Evolutionary conservation across 257 asterid species (phyloP), one percentile per base, ranked within the genome.

Genomic region (Salvia splendens): DNA sequence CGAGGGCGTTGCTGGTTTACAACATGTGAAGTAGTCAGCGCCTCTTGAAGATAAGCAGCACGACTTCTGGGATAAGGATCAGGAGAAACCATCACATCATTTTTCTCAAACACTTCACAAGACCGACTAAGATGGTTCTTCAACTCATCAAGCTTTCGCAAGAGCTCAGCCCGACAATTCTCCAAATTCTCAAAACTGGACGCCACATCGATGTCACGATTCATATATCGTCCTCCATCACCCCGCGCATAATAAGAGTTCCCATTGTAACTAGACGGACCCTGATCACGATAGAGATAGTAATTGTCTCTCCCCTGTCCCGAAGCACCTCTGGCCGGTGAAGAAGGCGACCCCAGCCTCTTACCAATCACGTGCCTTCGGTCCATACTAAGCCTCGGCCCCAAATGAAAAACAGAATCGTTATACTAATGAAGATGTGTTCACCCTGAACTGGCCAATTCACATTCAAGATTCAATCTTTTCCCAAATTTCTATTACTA

Each of bases 141-240:
- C 80, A 93, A 77, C 50, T 88, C 94, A 59, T 86, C 95, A 12
- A 93, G 95, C 75, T 80, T 90, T 67, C 78, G 81, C 8, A 93
- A 64, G 49, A 93, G 92, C 76, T 90, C 97, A 1, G 84, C 91
- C 70, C 95, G 83, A 61, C 82, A 82, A 43, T 77, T 84, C 69
- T 85, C 99, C 52, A 89, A 70, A 75, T 73, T 78, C 73, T 85
- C 82, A 30, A 85, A 82, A 57, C 78, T 72, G 41, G 79, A 78
- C 51, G 73, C 53, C 74, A 86, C 82, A 50, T 81, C 82, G 46
- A 75, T 51, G 24, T 58, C 80, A 74, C 49, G 77, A 74, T 76
- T 80, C 14, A 12, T 69, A 69, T 84, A 81, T 60, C 82, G 75
- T 61, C 38, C 70, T 35, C 75, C 77, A 64, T 73, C 84, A 62